These are phyloP conservation scores for Patellifolia procumbens DNA, from an alignment of 179 eudicot genomes.

Conservation along the genomic window DNA sequence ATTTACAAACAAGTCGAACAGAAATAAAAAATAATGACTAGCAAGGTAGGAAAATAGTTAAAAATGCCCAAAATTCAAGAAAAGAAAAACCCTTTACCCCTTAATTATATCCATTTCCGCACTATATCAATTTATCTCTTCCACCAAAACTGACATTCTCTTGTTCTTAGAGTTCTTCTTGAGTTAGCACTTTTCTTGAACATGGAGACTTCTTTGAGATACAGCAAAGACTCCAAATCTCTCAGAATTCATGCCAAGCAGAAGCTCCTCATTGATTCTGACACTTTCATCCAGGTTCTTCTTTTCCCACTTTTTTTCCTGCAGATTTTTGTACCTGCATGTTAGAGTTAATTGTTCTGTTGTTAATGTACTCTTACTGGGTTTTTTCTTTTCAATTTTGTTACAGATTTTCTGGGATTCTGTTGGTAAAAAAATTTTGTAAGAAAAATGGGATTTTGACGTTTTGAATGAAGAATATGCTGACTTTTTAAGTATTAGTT, in stretches of 20 bases:
- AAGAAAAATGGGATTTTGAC: neutral
- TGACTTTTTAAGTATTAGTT: neutral
- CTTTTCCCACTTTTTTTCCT: neutral
- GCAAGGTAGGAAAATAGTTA: no score
- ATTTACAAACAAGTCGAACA: no score
- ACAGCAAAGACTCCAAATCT: conserved; percentile 55
- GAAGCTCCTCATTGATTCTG: conserved; percentile 47
- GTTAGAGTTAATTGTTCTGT: neutral
- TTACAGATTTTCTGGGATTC: neutral
- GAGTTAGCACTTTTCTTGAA: no score
- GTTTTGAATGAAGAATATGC: neutral
- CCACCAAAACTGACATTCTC: neutral
- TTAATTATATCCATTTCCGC: neutral
- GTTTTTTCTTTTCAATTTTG: neutral
- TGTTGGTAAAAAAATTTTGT: neutral
- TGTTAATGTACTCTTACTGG: neutral
- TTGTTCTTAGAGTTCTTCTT: no score
- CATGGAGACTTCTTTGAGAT: conserved; percentile 84
- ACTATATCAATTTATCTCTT: neutral
- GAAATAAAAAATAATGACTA: no score
- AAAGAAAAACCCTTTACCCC: no score
- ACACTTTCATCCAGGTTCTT: conserved; percentile 54
- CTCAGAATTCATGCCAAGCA: conserved; percentile 74
- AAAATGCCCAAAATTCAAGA: no score
- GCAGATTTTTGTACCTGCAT: neutral